These are phyloP conservation scores for Aureobasidium lini DNA, from an alignment of 2,329 filamentous ascomycete species.

Conservation along the genomic window DNA sequence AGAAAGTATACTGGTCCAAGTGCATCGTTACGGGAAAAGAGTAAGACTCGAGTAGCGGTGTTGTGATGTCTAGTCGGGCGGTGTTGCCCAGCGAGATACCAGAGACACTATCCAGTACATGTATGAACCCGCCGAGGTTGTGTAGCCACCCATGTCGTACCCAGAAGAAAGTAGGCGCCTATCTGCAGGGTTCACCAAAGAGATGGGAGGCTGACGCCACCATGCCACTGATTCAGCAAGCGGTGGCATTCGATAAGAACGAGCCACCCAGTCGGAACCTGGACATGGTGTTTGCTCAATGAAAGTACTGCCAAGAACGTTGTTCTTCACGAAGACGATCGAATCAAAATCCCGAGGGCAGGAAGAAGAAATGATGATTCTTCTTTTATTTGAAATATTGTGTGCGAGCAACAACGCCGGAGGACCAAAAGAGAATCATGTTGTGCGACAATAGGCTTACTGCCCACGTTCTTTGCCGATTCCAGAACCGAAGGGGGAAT, in stretches of 20 bases:
- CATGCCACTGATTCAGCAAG: conserved; percentile 4
- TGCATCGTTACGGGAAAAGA: neutral
- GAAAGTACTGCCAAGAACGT: neutral
- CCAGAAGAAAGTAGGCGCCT: conserved; percentile 5
- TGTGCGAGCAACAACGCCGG: neutral
- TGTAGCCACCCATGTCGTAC: conserved; percentile 13
- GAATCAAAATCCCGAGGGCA: neutral
- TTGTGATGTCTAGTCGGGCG: conserved; percentile 1
- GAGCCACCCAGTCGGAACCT: neutral
- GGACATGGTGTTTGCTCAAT: neutral
- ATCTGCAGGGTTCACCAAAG: conserved; percentile 7
- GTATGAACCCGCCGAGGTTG: conserved; percentile 9
- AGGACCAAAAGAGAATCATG: neutral
- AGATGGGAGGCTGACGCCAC: conserved; percentile 5
- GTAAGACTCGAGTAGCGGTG: conserved; percentile 4
- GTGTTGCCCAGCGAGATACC: conserved; percentile 1
- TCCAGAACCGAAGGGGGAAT: conserved; percentile 3
- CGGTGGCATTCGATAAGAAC: neutral
- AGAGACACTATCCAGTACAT: neutral
- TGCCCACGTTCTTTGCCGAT: conserved; percentile 10
- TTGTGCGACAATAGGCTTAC: conserved; percentile 3
- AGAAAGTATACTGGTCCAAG: neutral
- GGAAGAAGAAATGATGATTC: neutral
- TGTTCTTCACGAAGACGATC: neutral
- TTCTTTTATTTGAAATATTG: neutral